Conservation (phyloP, 129 eudicot genomes). For the Mikania micrantha region DNA sequence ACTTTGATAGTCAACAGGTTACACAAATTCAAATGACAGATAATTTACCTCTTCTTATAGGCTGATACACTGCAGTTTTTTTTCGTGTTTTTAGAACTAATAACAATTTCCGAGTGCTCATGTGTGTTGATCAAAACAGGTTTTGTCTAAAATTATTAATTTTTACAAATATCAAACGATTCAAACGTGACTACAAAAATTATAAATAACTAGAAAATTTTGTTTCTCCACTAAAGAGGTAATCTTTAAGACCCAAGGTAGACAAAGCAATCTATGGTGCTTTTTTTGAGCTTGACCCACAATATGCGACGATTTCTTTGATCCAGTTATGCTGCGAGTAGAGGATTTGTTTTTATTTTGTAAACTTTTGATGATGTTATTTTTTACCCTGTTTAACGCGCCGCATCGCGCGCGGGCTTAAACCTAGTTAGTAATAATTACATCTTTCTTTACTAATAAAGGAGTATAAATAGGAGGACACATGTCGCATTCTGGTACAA, state of each 20-base stretch:
- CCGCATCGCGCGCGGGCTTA: too few relatives aligned
- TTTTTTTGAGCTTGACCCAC: too few relatives aligned
- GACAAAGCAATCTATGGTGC: slow-evolving; percentile 44
- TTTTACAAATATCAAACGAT: neutral
- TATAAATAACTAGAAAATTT: neutral
- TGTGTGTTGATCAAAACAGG: slow-evolving; percentile 41
- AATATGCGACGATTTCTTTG: too few relatives aligned
- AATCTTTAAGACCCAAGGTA: slow-evolving; percentile 33
- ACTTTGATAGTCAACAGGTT: neutral
- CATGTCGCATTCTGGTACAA: too few relatives aligned
- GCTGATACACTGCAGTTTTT: slow-evolving; percentile 40
- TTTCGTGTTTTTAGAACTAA: slow-evolving; percentile 22
- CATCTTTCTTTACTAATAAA: too few relatives aligned
- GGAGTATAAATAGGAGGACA: too few relatives aligned
- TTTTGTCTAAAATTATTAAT: slow-evolving; percentile 38
- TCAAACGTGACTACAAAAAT: neutral
- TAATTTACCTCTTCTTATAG: slow-evolving; percentile 10
- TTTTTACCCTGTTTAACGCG: too few relatives aligned
- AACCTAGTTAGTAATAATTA: too few relatives aligned
- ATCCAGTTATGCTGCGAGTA: too few relatives aligned
- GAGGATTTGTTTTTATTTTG: too few relatives aligned
- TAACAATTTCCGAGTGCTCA: slow-evolving; percentile 20
- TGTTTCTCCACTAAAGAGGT: slow-evolving; percentile 25
- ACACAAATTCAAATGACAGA: neutral
- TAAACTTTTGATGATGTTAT: too few relatives aligned